Evolutionary conservation across 2,329 filamentous ascomycete genomes (phyloP).

Genomic region (Exserohilum rostratum): DNA sequence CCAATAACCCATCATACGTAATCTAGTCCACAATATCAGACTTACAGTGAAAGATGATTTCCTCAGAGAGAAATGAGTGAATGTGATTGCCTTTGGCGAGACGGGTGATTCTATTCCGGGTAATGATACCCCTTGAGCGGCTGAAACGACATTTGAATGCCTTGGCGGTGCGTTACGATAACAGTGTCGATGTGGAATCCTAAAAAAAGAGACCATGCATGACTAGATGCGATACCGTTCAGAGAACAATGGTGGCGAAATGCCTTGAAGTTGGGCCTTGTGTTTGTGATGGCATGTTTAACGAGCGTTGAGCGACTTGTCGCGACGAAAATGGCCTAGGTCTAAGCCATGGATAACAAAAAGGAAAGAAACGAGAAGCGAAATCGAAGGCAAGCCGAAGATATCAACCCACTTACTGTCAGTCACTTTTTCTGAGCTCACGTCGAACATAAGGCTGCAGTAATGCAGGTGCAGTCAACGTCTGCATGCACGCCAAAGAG

Average conservation of each 20-base stretch:
- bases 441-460: constrained; percentile 6
- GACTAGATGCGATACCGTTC: not conserved
- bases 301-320: not conserved
- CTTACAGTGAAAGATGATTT: not conserved
- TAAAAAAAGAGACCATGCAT: not conserved
- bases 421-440: constrained; percentile 1
- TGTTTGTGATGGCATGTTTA: not conserved
- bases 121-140: not conserved
- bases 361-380: not conserved
- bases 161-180: not conserved
- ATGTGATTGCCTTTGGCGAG: not conserved
- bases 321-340: not conserved
- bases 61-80: not conserved
- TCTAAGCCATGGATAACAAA: not conserved
- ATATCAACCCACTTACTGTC: not conserved
- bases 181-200: not conserved
- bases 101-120: not conserved
- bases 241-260: not conserved
- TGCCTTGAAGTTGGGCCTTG: no score
- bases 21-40: not conserved
- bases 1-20: not conserved
- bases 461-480: constrained; percentile 1
- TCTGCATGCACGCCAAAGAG: constrained; percentile 5
- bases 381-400: not conserved
- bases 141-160: not conserved